phyloP scores from a whole-genome alignment of 2,329 filamentous ascomycete species.

The Sphaerostilbella broomeana region DNA sequence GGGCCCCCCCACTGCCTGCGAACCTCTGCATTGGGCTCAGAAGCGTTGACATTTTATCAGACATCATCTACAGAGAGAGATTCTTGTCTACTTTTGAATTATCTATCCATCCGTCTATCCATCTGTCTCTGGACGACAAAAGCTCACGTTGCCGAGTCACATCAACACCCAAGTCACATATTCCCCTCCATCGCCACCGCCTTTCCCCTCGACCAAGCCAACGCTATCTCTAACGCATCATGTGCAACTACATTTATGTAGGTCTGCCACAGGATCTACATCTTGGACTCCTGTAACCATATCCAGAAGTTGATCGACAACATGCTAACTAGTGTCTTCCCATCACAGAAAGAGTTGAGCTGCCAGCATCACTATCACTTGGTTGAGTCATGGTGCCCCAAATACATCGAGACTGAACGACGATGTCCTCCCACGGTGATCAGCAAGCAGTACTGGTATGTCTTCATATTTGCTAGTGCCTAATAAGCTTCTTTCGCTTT shows the following conservation, averaged over 20 bases:
- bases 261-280: conserved; percentile 13
- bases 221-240: conserved; percentile 19
- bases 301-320: background rate
- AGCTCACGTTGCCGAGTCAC: too few species aligned
- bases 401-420: conserved; percentile 39
- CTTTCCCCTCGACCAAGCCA: background rate
- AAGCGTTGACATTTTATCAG: background rate
- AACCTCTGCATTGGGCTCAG: conserved; percentile 12
- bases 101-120: background rate
- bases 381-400: conserved; percentile 40
- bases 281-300: background rate
- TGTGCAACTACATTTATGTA: conserved; percentile 49
- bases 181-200: background rate
- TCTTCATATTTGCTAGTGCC: conserved; percentile 9
- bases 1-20: conserved; percentile 10
- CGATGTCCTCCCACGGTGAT: conserved; percentile 38
- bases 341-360: conserved; percentile 41
- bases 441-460: conserved; percentile 41
- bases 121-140: background rate
- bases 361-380: conserved; percentile 46
- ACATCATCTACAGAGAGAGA: too few species aligned
- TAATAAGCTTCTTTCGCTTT: background rate
- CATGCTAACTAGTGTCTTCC: conserved; percentile 10
- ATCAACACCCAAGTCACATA: too few species aligned
- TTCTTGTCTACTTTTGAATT: background rate